These are phyloP conservation scores for Wickerhamiella alocasiicola DNA, from an alignment of 805 yeast species.

Conservation along the genomic window DNA sequence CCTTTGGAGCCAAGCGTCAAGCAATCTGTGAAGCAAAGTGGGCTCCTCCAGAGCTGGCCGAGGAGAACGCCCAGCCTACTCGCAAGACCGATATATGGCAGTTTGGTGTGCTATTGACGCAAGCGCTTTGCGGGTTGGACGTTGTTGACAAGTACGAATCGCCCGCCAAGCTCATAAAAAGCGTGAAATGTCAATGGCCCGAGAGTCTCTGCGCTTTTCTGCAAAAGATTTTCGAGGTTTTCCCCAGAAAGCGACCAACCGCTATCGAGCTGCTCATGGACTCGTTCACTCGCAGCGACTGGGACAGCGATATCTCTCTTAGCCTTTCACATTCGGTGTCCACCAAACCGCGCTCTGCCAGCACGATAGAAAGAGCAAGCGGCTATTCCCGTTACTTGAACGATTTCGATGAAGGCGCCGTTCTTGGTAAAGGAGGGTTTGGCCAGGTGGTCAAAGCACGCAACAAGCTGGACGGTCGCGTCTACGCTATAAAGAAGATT, in stretches of 20 bases:
- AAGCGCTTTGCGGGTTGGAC: constrained; percentile 50
- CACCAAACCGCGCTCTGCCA: constrained; percentile 12
- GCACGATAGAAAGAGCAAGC: constrained; percentile 11
- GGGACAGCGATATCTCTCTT: neutral
- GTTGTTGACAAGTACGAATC: constrained; percentile 41
- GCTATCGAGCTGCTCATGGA: constrained; percentile 78
- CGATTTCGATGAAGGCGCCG: constrained; percentile 90
- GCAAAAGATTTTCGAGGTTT: constrained; percentile 47
- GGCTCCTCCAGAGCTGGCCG: constrained; percentile 69
- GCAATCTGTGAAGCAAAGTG: constrained; percentile 30
- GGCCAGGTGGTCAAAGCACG: constrained; percentile 98
- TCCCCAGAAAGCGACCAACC: constrained; percentile 60
- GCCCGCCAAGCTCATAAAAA: constrained; percentile 50
- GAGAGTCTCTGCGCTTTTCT: constrained; percentile 56
- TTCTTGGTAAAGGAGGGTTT: constrained; percentile 87
- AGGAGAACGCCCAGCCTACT: constrained; percentile 36
- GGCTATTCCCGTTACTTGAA: constrained; percentile 63
- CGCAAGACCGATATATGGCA: constrained; percentile 91
- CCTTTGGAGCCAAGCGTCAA: constrained; percentile 18
- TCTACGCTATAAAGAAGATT: constrained; percentile 87
- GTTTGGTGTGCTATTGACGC: constrained; percentile 64
- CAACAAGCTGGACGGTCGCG: constrained; percentile 84
- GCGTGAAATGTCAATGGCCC: constrained; percentile 32
- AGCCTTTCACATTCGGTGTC: neutral
- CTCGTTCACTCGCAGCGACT: constrained; percentile 48